These are phyloP conservation scores for Epichloe sibirici DNA, from an alignment of 2,329 filamentous ascomycete genomes.

Conservation along the genomic window DNA sequence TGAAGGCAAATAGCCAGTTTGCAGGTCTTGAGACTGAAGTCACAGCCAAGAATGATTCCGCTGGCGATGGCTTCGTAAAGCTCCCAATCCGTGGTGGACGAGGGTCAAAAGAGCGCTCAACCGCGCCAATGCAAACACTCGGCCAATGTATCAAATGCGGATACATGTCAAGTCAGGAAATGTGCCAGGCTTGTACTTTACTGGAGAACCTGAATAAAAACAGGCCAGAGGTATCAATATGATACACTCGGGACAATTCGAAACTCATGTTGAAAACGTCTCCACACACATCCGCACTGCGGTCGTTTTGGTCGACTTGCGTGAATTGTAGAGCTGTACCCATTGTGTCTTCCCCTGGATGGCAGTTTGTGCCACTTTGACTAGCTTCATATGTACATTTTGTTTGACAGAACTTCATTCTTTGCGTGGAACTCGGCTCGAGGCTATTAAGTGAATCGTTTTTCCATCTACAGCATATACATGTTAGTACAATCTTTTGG, in stretches of 20 bases:
- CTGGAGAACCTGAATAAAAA: constrained; percentile 86
- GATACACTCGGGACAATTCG: constrained; percentile 8
- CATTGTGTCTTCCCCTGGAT: neutral
- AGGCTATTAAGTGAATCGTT: constrained; percentile 31
- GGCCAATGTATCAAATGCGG: constrained; percentile 80
- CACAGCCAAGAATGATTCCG: constrained; percentile 12
- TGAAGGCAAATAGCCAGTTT: constrained; percentile 12
- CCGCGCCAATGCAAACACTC: constrained; percentile 53
- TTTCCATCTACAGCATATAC: constrained; percentile 35
- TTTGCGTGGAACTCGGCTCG: neutral
- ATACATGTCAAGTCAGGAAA: constrained; percentile 85
- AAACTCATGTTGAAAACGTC: neutral
- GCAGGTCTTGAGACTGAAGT: constrained; percentile 21
- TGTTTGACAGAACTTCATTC: neutral
- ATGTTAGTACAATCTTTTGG: constrained; percentile 2
- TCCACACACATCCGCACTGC: neutral
- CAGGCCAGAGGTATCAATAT: constrained; percentile 44
- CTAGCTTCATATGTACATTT: constrained; percentile 9
- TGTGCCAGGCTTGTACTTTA: constrained; percentile 88
- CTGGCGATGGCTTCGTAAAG: constrained; percentile 17
- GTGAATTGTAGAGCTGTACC: neutral
- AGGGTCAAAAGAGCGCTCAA: constrained; percentile 16
- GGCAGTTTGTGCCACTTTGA: neutral
- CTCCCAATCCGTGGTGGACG: constrained; percentile 21
- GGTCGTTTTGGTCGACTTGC: neutral